Evolutionary conservation across 2,329 filamentous ascomycete species (phyloP).

Genomic region (Beauveria australis): DNA sequence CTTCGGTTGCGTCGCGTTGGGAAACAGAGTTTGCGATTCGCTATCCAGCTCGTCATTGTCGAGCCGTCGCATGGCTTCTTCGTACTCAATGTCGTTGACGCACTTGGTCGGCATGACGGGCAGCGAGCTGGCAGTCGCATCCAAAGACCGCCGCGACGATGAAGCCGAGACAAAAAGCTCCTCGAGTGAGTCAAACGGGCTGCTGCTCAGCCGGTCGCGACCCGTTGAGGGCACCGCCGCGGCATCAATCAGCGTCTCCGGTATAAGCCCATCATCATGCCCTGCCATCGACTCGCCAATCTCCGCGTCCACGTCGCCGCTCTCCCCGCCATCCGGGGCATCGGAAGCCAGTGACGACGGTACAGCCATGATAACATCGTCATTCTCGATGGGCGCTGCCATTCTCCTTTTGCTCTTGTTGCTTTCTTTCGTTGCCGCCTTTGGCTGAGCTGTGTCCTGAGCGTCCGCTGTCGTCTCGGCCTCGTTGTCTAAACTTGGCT

Average conservation of each 20-base stretch:
- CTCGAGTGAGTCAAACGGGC: constrained; percentile 27
- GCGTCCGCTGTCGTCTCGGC: neutral
- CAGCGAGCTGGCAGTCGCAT: constrained; percentile 16
- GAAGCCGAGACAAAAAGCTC: constrained; percentile 34
- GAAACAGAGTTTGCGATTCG: constrained; percentile 23
- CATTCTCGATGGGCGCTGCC: neutral
- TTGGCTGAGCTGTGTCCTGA: neutral
- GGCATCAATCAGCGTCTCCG: constrained; percentile 14
- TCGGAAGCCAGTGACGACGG: neutral
- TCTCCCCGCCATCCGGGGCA: constrained; percentile 21
- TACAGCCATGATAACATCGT: constrained; percentile 5
- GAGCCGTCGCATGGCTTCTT: constrained; percentile 35
- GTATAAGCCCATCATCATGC: constrained; percentile 13
- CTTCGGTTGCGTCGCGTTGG: constrained; percentile 24
- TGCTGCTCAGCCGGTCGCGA: constrained; percentile 18
- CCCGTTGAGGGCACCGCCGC: neutral
- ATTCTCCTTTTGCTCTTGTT: neutral
- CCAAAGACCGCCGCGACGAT: constrained; percentile 25
- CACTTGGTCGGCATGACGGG: constrained; percentile 19
- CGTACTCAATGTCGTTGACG: constrained; percentile 30
- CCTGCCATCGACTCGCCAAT: neutral
- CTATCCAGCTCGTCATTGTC: constrained; percentile 24
- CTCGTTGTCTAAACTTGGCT: constrained; percentile 1
- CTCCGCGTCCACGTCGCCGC: constrained; percentile 23
- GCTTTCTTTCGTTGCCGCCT: neutral